phyloP scores from a whole-genome alignment of 176 grass and related monocot species.

The Cenchrus purpureus region DNA sequence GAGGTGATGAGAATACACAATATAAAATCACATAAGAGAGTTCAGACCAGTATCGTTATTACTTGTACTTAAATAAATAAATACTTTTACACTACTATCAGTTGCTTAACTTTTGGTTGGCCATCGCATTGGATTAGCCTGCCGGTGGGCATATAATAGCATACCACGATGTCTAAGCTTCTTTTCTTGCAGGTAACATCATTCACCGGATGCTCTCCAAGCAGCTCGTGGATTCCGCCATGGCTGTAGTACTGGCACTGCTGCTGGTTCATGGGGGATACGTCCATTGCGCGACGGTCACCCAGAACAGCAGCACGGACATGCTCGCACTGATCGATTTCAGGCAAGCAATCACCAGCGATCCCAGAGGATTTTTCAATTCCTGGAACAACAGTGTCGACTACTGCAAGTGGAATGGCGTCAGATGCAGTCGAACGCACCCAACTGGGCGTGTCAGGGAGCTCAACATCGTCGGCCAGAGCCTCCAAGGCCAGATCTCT shows the following conservation, averaged over 20 bases:
- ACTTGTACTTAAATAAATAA: no score
- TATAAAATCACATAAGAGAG: no score
- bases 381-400: not conserved
- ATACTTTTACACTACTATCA: no score
- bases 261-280: not conserved
- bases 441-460: not conserved
- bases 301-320: not conserved
- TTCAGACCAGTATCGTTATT: no score
- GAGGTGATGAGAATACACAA: no score
- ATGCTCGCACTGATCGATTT: not conserved
- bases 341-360: not conserved
- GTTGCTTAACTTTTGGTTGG: no score
- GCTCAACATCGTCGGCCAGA: not conserved
- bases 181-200: not conserved
- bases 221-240: not conserved
- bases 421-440: not conserved
- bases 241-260: not conserved
- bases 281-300: not conserved
- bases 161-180: not conserved
- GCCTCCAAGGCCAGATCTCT: not conserved
- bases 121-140: not conserved
- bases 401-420: constrained; percentile 1
- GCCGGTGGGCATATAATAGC: not conserved
- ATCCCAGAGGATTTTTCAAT: not conserved
- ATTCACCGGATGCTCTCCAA: not conserved